Evolutionary conservation across 495 filamentous ascomycete species (phyloP), one percentile per base, ranked within the genome.

Genomic region (Xylaria castorea): DNA sequence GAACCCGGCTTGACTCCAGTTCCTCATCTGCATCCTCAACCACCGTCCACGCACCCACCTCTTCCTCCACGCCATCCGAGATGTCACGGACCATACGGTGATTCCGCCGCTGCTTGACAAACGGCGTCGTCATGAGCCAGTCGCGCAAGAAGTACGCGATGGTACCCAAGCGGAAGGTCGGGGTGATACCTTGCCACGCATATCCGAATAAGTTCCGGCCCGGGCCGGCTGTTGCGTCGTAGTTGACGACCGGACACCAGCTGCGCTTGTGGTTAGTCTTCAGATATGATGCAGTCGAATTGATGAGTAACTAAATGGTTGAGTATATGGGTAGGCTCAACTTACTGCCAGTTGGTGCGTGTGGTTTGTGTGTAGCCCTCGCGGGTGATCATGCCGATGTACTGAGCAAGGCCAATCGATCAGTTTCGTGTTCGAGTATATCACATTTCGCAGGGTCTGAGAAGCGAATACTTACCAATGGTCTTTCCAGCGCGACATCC

Each of bases 171-270:
- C 36, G 61, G 25, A 64, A 64, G 36, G 36, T 64, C 61, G 36
- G 36, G 12, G 1, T 44, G 61, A 64, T 38, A 22, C 61, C 61
- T 11, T 40, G 36, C 61, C 61, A 64, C n/a, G 11, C 34, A 8
- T 46, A 20, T 1, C 61, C 61, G n/a, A 16, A 46, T 5, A 1
- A 5, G 38, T 64, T 64, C 11, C 61, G n/a, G 3, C n/a, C 1
- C 38, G 61, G 61, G 38, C 61, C 61, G n/a, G 36, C n/a, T 1
- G 61, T 46, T 1, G 61, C 61, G 22, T 64, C 61, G 61, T 64
- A 64, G 38, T 64, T 64, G 61, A 64, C 61, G 4, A 64, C 61
- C 16, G 61, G 61, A 9, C 61, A 64, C 61, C 61, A 64, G 22
- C 61, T 64, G 34, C n/a, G 32, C 18, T 61, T 36, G 11, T 22